Evolutionary conservation across 176 grass and related monocot species (phyloP), one percentile per base, ranked within the genome.

Genomic region (Carex myosuroides): DNA sequence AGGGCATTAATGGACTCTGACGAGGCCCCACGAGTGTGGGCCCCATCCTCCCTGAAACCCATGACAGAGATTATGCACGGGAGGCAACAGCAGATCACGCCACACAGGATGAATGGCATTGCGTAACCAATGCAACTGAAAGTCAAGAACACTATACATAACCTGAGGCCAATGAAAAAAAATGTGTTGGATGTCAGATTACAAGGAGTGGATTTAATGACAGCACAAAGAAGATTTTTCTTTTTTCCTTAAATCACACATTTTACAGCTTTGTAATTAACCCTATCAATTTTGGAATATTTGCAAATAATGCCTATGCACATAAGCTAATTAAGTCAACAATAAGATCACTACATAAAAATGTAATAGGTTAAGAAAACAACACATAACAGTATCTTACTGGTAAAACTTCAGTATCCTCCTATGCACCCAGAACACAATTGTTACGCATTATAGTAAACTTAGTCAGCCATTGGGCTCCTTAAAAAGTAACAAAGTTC

Each of bases 91-190:
- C 96, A 99, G 86, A 99, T 93, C 85, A 93, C 94, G 68, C 91
- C 91, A 42, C 91, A 99, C 30, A 93, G 91, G 85, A 99, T 92
- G 79, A 99, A 99, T 32, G 96, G 96, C 88, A 99, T 95, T 58
- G 89, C 93, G 85, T 99, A 99, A 11, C 93, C 93, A 83, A 99
- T 95, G 85, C 96, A 99, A 74, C 96, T 95, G 68, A 99, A 93
- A 60, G 85, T 91, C 75, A 99, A 91, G 91, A 99, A 95, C 17
- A 90, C 96, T 83, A 95, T 92, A 80, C 96, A 99, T 81, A 99
- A 89, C 93, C 96, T 99, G 78, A 7, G 14, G 18, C 17, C n/a
- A 80, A 79, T 39, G 65, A 18, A 64, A 65, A 30, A 17, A 78
- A 50, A 5, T 35, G 35, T 64, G 58, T 22, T 64, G 8, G 32